Base-by-base conservation (phyloP, 768 basidiomycete species). In the Naganishia kalamii region DNA sequence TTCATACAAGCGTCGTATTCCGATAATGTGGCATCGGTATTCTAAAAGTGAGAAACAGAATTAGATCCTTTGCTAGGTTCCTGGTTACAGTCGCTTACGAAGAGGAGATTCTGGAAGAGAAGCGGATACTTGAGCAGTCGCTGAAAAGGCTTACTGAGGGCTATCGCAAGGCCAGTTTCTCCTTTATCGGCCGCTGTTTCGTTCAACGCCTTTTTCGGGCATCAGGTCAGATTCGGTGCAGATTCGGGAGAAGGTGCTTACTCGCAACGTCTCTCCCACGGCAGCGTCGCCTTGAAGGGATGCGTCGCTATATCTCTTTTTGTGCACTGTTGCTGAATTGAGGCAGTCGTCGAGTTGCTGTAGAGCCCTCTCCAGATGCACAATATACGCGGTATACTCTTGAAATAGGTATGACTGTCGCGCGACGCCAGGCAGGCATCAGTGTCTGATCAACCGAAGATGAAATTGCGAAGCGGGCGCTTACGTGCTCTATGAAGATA, bases 101-200 rank as follows among this genome's bases (percentile, higher is more conserved):
- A 97, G 62, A 98, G 85, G 17, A 97, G 83, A 77, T 96, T 97
- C 79, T 99, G 96, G 80, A 98, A 97, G 50, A 99, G 84, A 35
- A 99, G 83, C 4, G 96, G 96, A 77, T 98, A 96, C 77, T 98
- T 98, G 75, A 96, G 85, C 35, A 99, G 82, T 44, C 94, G 85
- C 75, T 98, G 94, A 81, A 99, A 96, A 2, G 96, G 94, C 76
- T 98, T 98, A 21, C 91, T 93, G 11, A 98, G 82, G 0, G 90
- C 90, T 75, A 99, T 99, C 37, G 91, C 88, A 62, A 99, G 82
- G 2, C 92, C 92, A 0, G 90, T 92, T 80, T 97, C 94, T 64
- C 92, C 93, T 73, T 88, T 88, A 63, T 90, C 89, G 49, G 82
- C 82, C 0, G 94, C 90, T 27, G 80, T 79, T 70, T 87, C 85